Evolutionary conservation across 2,329 filamentous ascomycete species (phyloP), one percentile per base, ranked within the genome.

Genomic region (Beauveria asiatica): DNA sequence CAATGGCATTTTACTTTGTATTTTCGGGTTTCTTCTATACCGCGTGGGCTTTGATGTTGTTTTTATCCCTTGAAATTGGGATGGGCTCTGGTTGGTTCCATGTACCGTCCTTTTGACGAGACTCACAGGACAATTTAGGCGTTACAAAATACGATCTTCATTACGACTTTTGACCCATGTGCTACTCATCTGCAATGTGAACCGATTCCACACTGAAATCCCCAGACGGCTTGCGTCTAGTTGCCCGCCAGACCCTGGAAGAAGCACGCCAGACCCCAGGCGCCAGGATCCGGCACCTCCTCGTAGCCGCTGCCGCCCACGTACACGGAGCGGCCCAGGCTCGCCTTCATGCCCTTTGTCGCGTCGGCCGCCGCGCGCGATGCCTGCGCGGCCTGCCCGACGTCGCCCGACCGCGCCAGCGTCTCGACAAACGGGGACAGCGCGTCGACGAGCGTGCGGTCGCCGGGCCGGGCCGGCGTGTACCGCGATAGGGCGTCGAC

Each of bases 301-400:
- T 76, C 70, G 57, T 75, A 76, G 16, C 74, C 74, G 57, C 71
- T 74, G 4, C 88, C 63, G 37, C 74, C 74, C 5, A 76, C 71
- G 61, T 76, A 76, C 6, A 76, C 75, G 1, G 74, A 70, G 62
- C 78, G 66, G 8, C 94, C 94, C 45, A 99, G 77, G 67, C 87
- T 94, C 46, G 94, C 90, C 72, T 88, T 85, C 92, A 99, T 97
- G 25, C 88, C 89, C 77, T 92, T 96, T 21, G 94, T 97, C 33
- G 83, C 83, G 64, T 93, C 87, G 4, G 92, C 88, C 0, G 88
- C 94, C 51, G 85, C 79, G 64, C 83, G 82, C 0, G 92, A 87
- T 2, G 90, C 91, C 67, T 84, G 78, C 0, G 90, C 91, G 8
- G 94, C 92, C 70, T 85, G 79, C 65, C 83, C 81, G 21, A 94